Conservation (phyloP, 2,329 filamentous ascomycete genomes). For the Ploettnerulaceae sp. region DNA sequence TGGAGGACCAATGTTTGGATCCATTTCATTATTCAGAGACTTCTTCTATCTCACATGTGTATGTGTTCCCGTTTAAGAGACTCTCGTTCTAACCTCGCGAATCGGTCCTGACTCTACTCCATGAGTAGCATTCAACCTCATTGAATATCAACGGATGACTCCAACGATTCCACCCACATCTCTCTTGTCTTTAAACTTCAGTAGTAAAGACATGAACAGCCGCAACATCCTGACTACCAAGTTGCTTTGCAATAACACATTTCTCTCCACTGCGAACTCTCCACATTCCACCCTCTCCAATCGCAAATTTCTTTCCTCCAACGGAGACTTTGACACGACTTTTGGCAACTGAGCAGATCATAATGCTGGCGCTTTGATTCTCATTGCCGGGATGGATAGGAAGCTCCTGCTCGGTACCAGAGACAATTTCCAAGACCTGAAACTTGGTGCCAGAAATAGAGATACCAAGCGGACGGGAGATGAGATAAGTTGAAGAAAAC, state of each 20-base stretch:
- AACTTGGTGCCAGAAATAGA: constrained; percentile 18
- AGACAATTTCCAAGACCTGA: constrained; percentile 9
- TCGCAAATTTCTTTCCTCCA: constrained; percentile 13
- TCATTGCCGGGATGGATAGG: not conserved
- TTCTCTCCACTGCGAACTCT: constrained; percentile 17
- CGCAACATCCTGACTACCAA: not conserved
- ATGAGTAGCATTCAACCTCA: no score
- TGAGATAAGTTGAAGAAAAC: constrained; percentile 22
- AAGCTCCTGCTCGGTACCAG: not conserved
- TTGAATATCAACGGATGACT: no score
- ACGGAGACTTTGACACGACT: constrained; percentile 20
- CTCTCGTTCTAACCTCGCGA: no score
- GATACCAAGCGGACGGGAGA: constrained; percentile 9
- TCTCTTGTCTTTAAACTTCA: no score
- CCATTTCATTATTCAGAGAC: no score
- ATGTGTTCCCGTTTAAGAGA: no score
- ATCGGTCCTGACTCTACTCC: no score
- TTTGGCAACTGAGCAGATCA: constrained; percentile 20
- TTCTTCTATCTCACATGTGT: no score
- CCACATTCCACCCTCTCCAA: constrained; percentile 21
- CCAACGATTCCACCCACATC: no score
- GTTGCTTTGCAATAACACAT: constrained; percentile 11
- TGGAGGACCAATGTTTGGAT: no score
- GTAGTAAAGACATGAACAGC: not conserved
- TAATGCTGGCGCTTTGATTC: no score